Conservation (phyloP, 345 rosid genomes). For the Aquilaria malaccensis region DNA sequence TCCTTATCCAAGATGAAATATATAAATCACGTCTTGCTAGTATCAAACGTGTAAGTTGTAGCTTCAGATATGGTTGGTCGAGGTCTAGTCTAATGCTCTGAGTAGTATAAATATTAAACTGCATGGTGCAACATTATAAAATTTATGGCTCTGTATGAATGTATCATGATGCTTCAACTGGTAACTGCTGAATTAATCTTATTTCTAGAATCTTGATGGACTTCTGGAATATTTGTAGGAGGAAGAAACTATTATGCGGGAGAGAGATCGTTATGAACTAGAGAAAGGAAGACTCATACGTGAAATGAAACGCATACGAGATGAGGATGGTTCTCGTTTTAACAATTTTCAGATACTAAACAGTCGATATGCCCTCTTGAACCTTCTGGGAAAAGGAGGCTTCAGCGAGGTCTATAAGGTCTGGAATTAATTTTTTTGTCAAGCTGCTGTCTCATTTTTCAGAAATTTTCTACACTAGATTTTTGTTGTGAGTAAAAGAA, state of each 20-base stretch:
- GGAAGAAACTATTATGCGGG: slow-evolving; percentile 84
- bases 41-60: slow-evolving; percentile 80
- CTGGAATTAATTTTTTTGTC: slow-evolving; percentile 24
- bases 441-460: background rate
- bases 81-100: background rate
- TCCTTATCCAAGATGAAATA: slow-evolving; percentile 84
- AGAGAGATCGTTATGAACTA: slow-evolving; percentile 93
- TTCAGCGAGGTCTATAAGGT: slow-evolving; percentile 99
- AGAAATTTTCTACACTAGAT: too few species aligned
- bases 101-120: too few species aligned
- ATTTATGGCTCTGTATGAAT: too few species aligned
- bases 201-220: slow-evolving; percentile 1
- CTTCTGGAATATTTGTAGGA: slow-evolving; percentile 45
- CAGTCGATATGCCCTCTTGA: slow-evolving; percentile 80
- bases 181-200: too few species aligned
- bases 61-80: slow-evolving; percentile 12
- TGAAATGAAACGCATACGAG: slow-evolving; percentile 96
- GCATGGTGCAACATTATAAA: too few species aligned
- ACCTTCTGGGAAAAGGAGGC: slow-evolving; percentile 99
- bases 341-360: slow-evolving; percentile 92
- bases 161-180: too few species aligned
- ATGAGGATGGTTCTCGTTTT: slow-evolving; percentile 98
- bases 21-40: slow-evolving; percentile 88
- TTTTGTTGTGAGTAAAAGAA: too few species aligned
- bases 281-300: slow-evolving; percentile 96